Percentiles rank a stretch among this genome's conserved stretches.
Evolutionary conservation across 164 flowering plant genomes (phyloP).

Genomic region (Echeveria elegans): DNA sequence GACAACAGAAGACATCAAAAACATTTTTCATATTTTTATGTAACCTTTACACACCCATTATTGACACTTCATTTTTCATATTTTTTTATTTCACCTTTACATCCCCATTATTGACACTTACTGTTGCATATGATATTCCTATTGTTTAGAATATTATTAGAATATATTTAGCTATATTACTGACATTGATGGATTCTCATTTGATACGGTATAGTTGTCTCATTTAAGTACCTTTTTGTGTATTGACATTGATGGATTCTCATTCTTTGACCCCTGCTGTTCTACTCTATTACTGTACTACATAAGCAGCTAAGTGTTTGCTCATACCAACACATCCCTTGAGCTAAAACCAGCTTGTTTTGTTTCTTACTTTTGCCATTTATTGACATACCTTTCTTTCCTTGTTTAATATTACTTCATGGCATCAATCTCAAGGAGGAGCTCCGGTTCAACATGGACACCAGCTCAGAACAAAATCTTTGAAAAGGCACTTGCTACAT

Average conservation of each 20-base stretch:
- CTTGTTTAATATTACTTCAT: constrained; percentile 10
- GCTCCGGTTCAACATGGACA: constrained; percentile 31
- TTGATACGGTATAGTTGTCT: not conserved
- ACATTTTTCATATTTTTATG: not conserved
- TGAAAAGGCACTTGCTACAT: constrained; percentile 35
- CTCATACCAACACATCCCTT: not conserved
- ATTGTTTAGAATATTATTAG: too few relatives aligned
- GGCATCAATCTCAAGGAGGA: constrained; percentile 36
- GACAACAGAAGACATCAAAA: not conserved
- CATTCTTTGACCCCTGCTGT: not conserved
- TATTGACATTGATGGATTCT: not conserved
- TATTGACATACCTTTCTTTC: not conserved
- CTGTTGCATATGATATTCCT: too few relatives aligned
- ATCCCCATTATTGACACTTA: too few relatives aligned
- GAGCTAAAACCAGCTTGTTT: not conserved
- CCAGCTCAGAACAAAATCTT: constrained; percentile 37
- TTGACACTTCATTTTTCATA: not conserved
- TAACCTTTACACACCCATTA: not conserved
- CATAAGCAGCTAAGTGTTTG: not conserved
- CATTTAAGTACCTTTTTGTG: not conserved
- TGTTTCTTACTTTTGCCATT: not conserved
- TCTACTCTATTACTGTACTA: not conserved
- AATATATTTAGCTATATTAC: too few relatives aligned
- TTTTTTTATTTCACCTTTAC: not conserved
- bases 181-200: too few relatives aligned